Conservation (phyloP, 2,329 filamentous ascomycete species). For the Pyricularia sp. region DNA sequence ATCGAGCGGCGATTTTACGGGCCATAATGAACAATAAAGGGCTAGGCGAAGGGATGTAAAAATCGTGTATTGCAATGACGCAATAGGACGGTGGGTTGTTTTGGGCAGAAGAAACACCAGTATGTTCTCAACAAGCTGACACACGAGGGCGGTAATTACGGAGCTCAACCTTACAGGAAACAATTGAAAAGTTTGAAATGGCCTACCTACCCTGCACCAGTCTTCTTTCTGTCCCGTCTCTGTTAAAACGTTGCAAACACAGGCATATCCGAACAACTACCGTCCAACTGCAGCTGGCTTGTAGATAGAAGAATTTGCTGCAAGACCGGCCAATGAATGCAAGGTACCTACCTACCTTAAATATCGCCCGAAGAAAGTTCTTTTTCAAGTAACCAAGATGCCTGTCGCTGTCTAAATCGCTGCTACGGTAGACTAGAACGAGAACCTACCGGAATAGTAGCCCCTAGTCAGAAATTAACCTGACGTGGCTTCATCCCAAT, state of each 20-base stretch:
- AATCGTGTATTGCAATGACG: background rate
- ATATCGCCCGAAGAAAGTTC: background rate
- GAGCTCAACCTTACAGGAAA: background rate
- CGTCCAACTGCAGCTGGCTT: too few relatives aligned
- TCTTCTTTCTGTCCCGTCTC: background rate
- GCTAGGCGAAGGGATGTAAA: background rate
- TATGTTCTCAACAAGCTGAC: too few relatives aligned
- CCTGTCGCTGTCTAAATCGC: background rate
- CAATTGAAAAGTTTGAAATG: background rate
- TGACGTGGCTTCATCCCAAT: background rate
- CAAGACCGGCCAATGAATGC: too few relatives aligned
- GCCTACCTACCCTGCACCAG: background rate
- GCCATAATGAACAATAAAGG: background rate
- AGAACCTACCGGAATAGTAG: background rate
- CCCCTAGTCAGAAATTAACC: background rate
- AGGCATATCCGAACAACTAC: too few relatives aligned
- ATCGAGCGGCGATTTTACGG: background rate
- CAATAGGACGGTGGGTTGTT: background rate
- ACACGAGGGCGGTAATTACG: too few relatives aligned
- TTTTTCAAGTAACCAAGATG: background rate
- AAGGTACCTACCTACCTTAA: too few relatives aligned
- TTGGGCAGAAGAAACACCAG: background rate
- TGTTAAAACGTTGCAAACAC: background rate
- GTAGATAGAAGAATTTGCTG: too few relatives aligned
- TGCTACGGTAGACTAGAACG: too few relatives aligned